Percentiles rank a stretch among this genome's conserved stretches.
phyloP scores from a whole-genome alignment of 768 basidiomycete genomes.

The Auricularia sp. region DNA sequence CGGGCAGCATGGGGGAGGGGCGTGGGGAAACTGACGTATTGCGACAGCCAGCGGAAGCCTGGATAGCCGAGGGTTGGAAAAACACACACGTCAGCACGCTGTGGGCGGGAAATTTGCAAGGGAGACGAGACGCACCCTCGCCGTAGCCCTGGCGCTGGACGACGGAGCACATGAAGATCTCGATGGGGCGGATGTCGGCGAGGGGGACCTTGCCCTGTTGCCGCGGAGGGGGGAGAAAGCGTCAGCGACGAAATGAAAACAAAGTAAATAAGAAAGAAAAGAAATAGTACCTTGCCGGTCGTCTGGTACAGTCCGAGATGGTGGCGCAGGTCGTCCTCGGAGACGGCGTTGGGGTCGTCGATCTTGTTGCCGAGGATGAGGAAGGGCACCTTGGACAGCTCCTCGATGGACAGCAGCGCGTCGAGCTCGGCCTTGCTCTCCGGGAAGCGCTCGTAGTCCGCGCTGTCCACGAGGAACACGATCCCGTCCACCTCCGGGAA shows the following conservation, averaged over 20 bases:
- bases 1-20: too few species aligned
- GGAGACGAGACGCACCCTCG: constrained; percentile 50
- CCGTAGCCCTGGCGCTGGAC: constrained; percentile 98
- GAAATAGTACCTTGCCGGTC: constrained; percentile 65
- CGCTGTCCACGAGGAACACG: constrained; percentile 95
- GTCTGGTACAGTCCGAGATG: constrained; percentile 95
- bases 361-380: constrained; percentile 99
- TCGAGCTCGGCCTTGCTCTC: constrained; percentile 98
- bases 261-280: constrained; percentile 27
- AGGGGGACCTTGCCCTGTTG: constrained; percentile 90
- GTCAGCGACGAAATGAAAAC: constrained; percentile 11
- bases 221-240: too few species aligned
- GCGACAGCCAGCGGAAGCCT: constrained; percentile 94
- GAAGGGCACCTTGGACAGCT: constrained; percentile 94
- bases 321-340: constrained; percentile 94
- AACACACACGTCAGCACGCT: constrained; percentile 6
- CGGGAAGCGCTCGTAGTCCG: constrained; percentile 91
- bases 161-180: constrained; percentile 99
- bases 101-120: constrained; percentile 2
- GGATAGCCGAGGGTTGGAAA: background rate
- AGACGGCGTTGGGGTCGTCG: constrained; percentile 94
- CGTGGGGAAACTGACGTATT: constrained; percentile 61
- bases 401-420: constrained; percentile 89
- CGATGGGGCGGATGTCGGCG: constrained; percentile 94
- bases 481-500: constrained; percentile 99